phyloP scores from a whole-genome alignment of 805 yeast species.

The Ogataea methanolica region DNA sequence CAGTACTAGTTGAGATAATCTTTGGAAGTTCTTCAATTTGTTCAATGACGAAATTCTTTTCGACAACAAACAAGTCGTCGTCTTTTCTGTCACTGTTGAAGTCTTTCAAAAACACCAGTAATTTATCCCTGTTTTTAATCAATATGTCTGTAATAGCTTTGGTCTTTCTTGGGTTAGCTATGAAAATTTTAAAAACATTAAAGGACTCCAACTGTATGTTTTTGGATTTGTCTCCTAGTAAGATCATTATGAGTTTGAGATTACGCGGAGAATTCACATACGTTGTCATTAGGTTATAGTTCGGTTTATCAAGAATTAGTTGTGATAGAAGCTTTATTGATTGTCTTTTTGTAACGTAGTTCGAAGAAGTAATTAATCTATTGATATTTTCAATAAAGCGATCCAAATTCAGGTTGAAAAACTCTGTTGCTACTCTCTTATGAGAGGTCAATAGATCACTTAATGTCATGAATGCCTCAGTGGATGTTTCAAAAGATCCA shows the following conservation, averaged over 20 bases:
- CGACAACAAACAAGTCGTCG: constrained; percentile 66
- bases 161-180: constrained; percentile 91
- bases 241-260: constrained; percentile 78
- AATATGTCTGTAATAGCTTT: constrained; percentile 77
- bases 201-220: constrained; percentile 89
- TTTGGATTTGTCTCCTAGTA: constrained; percentile 82
- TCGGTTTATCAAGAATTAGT: constrained; percentile 64
- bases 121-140: constrained; percentile 75
- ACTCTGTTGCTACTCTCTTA: constrained; percentile 64
- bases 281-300: constrained; percentile 64
- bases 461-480: constrained; percentile 81
- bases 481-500: constrained; percentile 82
- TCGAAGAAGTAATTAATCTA: constrained; percentile 64
- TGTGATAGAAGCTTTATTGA: constrained; percentile 72
- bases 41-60: constrained; percentile 72
- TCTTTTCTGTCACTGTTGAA: constrained; percentile 62
- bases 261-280: constrained; percentile 82
- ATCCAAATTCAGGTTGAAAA: constrained; percentile 55
- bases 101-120: constrained; percentile 61
- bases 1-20: constrained; percentile 27
- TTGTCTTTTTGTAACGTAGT: constrained; percentile 91
- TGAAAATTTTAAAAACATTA: constrained; percentile 88
- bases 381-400: constrained; percentile 61
- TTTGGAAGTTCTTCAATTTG: constrained; percentile 72
- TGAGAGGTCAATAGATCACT: constrained; percentile 66